Evolutionary conservation across 768 basidiomycete genomes (phyloP), one percentile per base, ranked within the genome.

Genomic region (Leccinellum albellum): DNA sequence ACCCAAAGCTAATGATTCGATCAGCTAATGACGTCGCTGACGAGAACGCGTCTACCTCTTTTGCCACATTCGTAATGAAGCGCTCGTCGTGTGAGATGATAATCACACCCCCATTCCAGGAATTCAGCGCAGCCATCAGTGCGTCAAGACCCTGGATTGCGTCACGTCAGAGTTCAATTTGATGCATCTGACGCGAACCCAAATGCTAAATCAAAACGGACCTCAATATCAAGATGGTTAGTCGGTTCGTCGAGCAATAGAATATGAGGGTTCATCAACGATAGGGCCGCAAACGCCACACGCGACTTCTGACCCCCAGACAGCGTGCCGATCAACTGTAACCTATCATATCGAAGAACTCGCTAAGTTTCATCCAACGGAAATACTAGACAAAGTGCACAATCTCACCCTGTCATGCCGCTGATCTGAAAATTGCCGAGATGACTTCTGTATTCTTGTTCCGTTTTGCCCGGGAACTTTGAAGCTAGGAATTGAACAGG

Each of bases 371-470:
- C 35, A n/a, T n/a, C n/a, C n/a, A n/a, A n/a, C n/a, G 21, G n/a
- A 33, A 40, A 47, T 33, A 23, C 33, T 49, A 52, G 32, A 23
- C 23, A 24, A 33, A 45, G 33, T 31, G 23, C 28, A 56, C 31
- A 66, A n/a, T 4, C 77, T 35, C 51, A 89, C 90, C 91, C 90
- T 2, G 94, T 96, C 85, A 96, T 87, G 44, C 94, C 94, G 58
- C 91, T 97, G 65, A 98, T 96, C 65, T 97, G 95, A 77, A 98
- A 97, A 57, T 95, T 94, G 6, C 96, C 97, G 13, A 99, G 79
- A 75, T 98, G 97, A n/a, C 75, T 72, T 59, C 97, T 82, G 71
- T 98, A 98, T 70, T 98, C 97, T 72, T 98, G 96, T 73, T 98
- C 97, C 6, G 82, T 92, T 74, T 88, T 89, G 0, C 97, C 96